A percentile compares a stretch with the other conserved stretches of the same genome.
These are phyloP conservation scores for Tylopilus rubrobrunneus DNA, from an alignment of 768 basidiomycete genomes.

Conservation along the genomic window DNA sequence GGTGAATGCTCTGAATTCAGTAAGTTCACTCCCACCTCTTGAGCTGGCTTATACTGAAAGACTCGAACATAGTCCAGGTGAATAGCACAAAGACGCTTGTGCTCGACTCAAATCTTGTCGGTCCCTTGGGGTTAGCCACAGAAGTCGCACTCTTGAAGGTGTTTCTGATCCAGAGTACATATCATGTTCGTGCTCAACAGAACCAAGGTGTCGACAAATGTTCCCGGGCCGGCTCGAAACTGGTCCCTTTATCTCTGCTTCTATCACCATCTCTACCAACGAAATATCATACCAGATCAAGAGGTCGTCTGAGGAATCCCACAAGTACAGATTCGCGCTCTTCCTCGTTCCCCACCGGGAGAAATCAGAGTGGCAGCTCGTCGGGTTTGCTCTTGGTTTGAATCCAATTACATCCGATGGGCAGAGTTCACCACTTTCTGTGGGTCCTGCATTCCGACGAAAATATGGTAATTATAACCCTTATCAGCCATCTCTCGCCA, in stretches of 20 bases:
- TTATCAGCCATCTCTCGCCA: not conserved
- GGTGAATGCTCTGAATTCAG: slow-evolving; percentile 83
- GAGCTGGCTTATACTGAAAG: slow-evolving; percentile 3
- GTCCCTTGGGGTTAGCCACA: slow-evolving; percentile 91
- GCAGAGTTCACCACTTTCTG: not conserved
- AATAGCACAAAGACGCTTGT: slow-evolving; percentile 95
- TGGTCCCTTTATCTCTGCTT: slow-evolving; percentile 79
- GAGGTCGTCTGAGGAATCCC: slow-evolving; percentile 62
- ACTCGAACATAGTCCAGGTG: too few species aligned
- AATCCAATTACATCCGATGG: not conserved
- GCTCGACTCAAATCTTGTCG: slow-evolving; percentile 82
- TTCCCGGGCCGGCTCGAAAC: slow-evolving; percentile 98
- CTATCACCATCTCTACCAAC: slow-evolving; percentile 23
- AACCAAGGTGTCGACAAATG: slow-evolving; percentile 99
- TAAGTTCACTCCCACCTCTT: slow-evolving; percentile 26
- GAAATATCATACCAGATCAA: slow-evolving; percentile 80
- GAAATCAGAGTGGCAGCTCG: too few species aligned
- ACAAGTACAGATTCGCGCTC: slow-evolving; percentile 80
- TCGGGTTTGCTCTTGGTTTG: too few species aligned
- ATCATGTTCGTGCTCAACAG: slow-evolving; percentile 6
- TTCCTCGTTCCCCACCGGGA: slow-evolving; percentile 89
- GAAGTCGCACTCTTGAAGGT: slow-evolving; percentile 94
- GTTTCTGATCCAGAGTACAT: slow-evolving; percentile 1
- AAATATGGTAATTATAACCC: slow-evolving; percentile 51
- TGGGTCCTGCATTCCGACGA: slow-evolving; percentile 58